These are phyloP conservation scores for Kwoniella mangroviensis DNA, from an alignment of 768 basidiomycete species.

Conservation along the genomic window DNA sequence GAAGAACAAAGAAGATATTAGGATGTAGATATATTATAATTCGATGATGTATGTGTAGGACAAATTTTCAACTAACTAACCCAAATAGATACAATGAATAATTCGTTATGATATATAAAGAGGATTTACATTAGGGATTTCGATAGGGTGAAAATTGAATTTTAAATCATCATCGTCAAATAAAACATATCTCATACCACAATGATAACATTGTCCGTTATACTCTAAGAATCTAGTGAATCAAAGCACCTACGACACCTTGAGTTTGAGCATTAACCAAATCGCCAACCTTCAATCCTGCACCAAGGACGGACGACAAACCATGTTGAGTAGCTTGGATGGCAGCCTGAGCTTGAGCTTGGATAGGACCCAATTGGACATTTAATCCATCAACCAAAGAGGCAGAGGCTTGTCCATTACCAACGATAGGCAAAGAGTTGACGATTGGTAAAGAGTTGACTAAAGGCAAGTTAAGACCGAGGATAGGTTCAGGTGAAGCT, in stretches of 20 bases:
- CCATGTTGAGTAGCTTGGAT: conserved; percentile 7
- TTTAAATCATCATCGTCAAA: background rate
- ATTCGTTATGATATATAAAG: background rate
- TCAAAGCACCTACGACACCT: conserved; percentile 7
- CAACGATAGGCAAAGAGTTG: conserved; percentile 13
- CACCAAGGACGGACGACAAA: background rate
- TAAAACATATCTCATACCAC: background rate
- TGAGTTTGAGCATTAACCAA: conserved; percentile 1
- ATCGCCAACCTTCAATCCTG: conserved; percentile 12
- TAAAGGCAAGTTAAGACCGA: conserved; percentile 3
- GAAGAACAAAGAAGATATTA: background rate
- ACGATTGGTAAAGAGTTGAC: conserved; percentile 4
- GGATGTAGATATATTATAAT: background rate
- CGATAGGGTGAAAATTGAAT: background rate
- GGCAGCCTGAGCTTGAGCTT: conserved; percentile 8
- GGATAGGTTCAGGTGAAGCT: background rate
- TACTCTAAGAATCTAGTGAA: background rate
- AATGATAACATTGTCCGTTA: background rate
- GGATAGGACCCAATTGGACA: conserved; percentile 12
- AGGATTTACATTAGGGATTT: background rate
- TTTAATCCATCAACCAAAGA: background rate
- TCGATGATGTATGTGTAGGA: background rate
- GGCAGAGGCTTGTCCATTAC: conserved; percentile 6
- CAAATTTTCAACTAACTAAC: background rate
- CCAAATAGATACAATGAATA: background rate